Conservation (phyloP, 2,329 filamentous ascomycete genomes). For the Xylaria sp. region DNA sequence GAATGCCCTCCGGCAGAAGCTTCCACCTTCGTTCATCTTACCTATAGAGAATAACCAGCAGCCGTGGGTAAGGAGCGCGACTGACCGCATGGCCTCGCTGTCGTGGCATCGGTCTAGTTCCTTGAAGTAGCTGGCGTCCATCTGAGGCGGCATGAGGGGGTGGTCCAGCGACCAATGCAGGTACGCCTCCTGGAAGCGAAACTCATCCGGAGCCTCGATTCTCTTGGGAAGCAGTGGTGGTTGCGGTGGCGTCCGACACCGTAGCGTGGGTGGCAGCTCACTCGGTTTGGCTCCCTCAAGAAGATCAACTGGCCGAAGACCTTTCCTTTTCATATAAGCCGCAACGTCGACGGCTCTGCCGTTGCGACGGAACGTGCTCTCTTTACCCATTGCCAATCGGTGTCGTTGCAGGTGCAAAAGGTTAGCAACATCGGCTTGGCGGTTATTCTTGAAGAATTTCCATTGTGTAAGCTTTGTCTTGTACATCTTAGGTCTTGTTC, state of each 20-base stretch:
- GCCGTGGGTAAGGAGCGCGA: constrained; percentile 43
- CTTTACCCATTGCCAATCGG: constrained; percentile 46
- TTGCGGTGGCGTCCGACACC: constrained; percentile 46
- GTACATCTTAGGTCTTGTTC: constrained; percentile 48
- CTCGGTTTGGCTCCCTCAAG: constrained; percentile 42
- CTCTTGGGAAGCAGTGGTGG: constrained; percentile 33
- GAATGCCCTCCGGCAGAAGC: constrained; percentile 43
- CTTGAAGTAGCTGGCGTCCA: constrained; percentile 38
- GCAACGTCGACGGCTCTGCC: constrained; percentile 45
- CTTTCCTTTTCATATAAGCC: constrained; percentile 47
- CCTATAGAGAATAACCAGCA: constrained; percentile 46
- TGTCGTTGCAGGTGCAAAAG: constrained; percentile 44
- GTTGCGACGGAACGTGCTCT: constrained; percentile 46
- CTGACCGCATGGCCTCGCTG: constrained; percentile 44
- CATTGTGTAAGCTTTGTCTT: constrained; percentile 50
- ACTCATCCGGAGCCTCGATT: constrained; percentile 43
- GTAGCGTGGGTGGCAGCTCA: constrained; percentile 45
- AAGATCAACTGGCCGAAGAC: constrained; percentile 44
- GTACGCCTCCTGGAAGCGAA: constrained; percentile 45
- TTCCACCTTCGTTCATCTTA: constrained; percentile 41
- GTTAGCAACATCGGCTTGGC: constrained; percentile 47
- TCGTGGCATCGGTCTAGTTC: constrained; percentile 43
- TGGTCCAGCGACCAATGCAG: constrained; percentile 42
- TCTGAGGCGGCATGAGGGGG: constrained; percentile 28
- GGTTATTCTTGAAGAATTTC: constrained; percentile 51